These are phyloP conservation scores for Wakefieldia striispora DNA, from an alignment of 768 basidiomycete species.

Conservation along the genomic window DNA sequence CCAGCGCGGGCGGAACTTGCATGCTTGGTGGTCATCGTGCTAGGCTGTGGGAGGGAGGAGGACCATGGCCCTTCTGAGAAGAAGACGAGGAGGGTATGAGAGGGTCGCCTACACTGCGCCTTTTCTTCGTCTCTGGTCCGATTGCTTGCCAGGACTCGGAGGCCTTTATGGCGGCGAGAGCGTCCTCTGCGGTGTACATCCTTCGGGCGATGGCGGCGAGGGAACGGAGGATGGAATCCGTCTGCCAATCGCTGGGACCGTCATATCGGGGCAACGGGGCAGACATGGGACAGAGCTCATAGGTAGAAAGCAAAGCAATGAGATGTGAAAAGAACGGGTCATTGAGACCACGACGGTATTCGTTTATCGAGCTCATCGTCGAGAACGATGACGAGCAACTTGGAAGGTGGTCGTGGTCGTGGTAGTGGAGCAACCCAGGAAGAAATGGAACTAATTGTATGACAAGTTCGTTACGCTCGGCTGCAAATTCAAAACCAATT, in stretches of 20 bases:
- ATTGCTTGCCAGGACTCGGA: conserved; percentile 31
- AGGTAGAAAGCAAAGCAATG: conserved; percentile 55
- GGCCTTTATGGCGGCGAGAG: conserved; percentile 39
- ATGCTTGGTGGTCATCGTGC: conserved; percentile 17
- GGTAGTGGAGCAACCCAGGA: conserved; percentile 4
- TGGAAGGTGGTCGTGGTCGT: conserved; percentile 4
- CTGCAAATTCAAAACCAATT: conserved; percentile 2
- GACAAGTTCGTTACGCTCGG: conserved; percentile 7
- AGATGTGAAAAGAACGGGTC: conserved; percentile 53
- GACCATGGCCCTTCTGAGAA: conserved; percentile 27
- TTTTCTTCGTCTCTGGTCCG: conserved; percentile 46
- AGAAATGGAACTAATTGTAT: neutral
- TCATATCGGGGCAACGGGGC: conserved; percentile 53
- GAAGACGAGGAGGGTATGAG: conserved; percentile 30
- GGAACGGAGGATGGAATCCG: conserved; percentile 53
- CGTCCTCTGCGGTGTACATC: conserved; percentile 56
- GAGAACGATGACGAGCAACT: conserved; percentile 13
- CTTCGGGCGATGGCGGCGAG: conserved; percentile 49
- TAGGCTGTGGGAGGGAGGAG: conserved; percentile 25
- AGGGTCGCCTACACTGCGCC: conserved; percentile 39
- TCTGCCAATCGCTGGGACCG: conserved; percentile 58
- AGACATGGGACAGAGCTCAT: conserved; percentile 51
- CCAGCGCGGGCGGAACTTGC: conserved; percentile 8
- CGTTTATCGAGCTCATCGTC: conserved; percentile 36
- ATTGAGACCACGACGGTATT: conserved; percentile 17